Percentiles rank a stretch among this genome's conserved stretches.
Conservation (phyloP, 257 asterid genomes). For the Solanum rostratum region DNA sequence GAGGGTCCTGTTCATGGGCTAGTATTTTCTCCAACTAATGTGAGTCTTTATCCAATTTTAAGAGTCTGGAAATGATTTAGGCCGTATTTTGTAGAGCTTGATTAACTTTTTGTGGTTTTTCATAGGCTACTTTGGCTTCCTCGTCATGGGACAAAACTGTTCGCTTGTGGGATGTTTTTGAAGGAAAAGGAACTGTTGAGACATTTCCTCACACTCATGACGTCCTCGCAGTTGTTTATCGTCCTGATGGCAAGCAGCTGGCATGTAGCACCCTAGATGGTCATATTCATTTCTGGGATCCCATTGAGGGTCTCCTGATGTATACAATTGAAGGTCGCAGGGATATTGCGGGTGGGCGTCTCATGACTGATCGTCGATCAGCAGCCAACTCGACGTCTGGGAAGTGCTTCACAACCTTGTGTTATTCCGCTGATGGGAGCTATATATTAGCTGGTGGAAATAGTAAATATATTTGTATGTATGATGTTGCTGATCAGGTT, state of each 20-base stretch:
- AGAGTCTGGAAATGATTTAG: not conserved
- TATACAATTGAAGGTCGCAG: conserved; percentile 93
- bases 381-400: conserved; percentile 85
- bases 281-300: conserved; percentile 94
- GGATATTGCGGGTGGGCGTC: conserved; percentile 98
- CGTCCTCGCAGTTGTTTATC: conserved; percentile 76
- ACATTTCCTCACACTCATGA: conserved; percentile 85
- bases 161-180: conserved; percentile 93
- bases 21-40: conserved; percentile 85
- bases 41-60: conserved; percentile 21
- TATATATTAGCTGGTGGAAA: conserved; percentile 96
- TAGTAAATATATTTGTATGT: conserved; percentile 93
- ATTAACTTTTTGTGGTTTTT: conserved; percentile 2
- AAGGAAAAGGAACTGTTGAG: conserved; percentile 87
- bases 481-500: conserved; percentile 95
- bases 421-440: conserved; percentile 96
- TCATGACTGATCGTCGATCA: conserved; percentile 91
- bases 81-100: not conserved
- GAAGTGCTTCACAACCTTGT: conserved; percentile 84
- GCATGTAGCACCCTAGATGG: conserved; percentile 97
- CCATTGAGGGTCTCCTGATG: conserved; percentile 70
- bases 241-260: conserved; percentile 95
- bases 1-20: conserved; percentile 98
- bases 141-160: conserved; percentile 97
- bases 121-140: conserved; percentile 80